A percentile compares a stretch with the other conserved stretches of the same genome.
Conservation (phyloP, 2,329 filamentous ascomycete species). For the Penicillium sp. region DNA sequence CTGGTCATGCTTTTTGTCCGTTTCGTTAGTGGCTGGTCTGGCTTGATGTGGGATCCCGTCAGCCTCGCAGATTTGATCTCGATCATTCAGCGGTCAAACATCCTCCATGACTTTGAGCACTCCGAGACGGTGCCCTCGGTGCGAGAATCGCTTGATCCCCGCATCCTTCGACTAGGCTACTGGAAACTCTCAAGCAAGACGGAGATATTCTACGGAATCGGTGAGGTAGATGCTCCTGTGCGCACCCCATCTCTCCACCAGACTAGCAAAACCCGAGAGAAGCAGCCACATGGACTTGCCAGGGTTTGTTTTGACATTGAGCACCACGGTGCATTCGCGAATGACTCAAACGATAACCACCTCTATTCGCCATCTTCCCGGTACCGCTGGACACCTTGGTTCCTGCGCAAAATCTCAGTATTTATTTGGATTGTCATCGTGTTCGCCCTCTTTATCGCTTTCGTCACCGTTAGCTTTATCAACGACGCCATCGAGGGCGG, state of each 20-base stretch:
- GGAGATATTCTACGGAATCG: conserved; percentile 75
- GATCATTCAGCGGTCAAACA: conserved; percentile 76
- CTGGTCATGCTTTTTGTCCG: conserved; percentile 60
- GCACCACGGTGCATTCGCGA: conserved; percentile 35
- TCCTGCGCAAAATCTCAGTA: conserved; percentile 65
- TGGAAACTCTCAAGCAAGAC: conserved; percentile 70
- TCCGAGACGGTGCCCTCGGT: conserved; percentile 58
- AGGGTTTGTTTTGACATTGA: conserved; percentile 39
- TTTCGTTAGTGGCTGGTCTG: conserved; percentile 65
- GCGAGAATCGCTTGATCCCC: conserved; percentile 52
- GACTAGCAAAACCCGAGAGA: conserved; percentile 30
- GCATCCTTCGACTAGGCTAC: conserved; percentile 75
- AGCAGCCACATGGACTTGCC: conserved; percentile 33
- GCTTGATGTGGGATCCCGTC: conserved; percentile 79
- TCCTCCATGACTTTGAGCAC: conserved; percentile 67
- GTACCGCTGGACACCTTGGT: conserved; percentile 73
- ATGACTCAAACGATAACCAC: conserved; percentile 50
- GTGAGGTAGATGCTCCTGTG: conserved; percentile 57
- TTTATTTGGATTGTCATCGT: conserved; percentile 62
- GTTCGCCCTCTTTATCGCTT: conserved; percentile 62
- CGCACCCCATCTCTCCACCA: conserved; percentile 43
- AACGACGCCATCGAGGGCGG: conserved; percentile 64
- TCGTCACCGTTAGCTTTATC: conserved; percentile 77
- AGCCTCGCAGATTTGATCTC: conserved; percentile 78
- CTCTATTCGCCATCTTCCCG: conserved; percentile 55